A percentile compares a stretch with the other conserved stretches of the same genome.
Conservation (phyloP, 371 early-diverging fungal genomes). For the Parasitella parasitica region DNA sequence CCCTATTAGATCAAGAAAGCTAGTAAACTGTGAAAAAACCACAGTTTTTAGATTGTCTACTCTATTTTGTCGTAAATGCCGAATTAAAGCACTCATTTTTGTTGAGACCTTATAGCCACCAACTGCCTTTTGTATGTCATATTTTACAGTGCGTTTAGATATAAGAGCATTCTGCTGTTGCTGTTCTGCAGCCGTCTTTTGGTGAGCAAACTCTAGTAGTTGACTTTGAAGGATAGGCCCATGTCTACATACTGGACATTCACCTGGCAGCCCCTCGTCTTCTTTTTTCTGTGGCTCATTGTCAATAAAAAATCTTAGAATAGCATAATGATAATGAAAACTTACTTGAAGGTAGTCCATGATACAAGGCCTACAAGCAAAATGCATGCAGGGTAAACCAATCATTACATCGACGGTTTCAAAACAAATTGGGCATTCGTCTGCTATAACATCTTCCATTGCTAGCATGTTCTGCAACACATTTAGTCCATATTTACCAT, state of each 20-base stretch:
- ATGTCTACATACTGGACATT: constrained; percentile 66
- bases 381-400: constrained; percentile 67
- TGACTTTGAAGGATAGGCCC: constrained; percentile 52
- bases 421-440: constrained; percentile 39
- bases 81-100: constrained; percentile 64
- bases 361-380: constrained; percentile 63
- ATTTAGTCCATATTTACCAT: constrained; percentile 31
- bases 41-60: constrained; percentile 53
- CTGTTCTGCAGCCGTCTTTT: neutral
- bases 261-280: constrained; percentile 50
- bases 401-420: constrained; percentile 53
- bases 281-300: constrained; percentile 42
- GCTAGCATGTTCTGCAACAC: constrained; percentile 39
- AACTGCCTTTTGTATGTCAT: constrained; percentile 43
- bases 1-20: constrained; percentile 70
- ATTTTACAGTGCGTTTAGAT: constrained; percentile 8
- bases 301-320: neutral
- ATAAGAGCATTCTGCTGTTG: neutral
- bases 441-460: no score
- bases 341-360: constrained; percentile 57
- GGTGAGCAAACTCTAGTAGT: constrained; percentile 47
- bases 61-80: constrained; percentile 40
- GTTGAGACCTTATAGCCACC: constrained; percentile 59
- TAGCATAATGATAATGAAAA: no score
- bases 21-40: constrained; percentile 87